Conservation (phyloP, 495 filamentous ascomycete genomes). For the Trichoderma asperelloides region DNA sequence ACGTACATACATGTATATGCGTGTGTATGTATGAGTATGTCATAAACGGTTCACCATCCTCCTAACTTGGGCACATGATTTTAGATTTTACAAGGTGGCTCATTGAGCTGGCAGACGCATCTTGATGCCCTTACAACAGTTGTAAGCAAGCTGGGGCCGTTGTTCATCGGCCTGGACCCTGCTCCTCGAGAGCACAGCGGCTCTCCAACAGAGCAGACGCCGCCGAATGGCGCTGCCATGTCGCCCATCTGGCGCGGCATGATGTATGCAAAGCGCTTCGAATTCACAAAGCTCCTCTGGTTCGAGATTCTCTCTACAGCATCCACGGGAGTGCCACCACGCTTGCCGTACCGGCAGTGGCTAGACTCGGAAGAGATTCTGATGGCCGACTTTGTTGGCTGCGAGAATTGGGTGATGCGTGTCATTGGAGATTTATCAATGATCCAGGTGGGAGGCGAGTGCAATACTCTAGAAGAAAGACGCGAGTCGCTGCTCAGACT, state of each 20-base stretch:
- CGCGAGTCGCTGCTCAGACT: neutral
- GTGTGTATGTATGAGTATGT: neutral
- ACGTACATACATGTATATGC: neutral
- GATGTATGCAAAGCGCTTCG: neutral
- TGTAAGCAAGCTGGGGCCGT: neutral
- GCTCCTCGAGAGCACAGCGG: neutral
- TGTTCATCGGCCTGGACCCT: neutral
- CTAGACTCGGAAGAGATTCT: neutral
- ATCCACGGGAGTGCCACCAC: neutral
- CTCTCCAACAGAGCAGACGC: neutral
- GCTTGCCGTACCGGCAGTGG: neutral
- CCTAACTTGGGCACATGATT: neutral
- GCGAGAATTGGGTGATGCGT: constrained; percentile 1
- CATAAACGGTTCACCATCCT: neutral
- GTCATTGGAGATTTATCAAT: neutral
- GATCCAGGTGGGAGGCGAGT: neutral
- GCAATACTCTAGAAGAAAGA: neutral
- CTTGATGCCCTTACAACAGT: constrained; percentile 1
- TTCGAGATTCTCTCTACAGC: neutral
- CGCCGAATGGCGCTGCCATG: neutral
- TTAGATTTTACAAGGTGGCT: neutral
- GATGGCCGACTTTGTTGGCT: neutral
- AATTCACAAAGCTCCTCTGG: neutral
- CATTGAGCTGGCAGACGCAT: neutral
- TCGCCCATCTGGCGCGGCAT: neutral